A percentile compares a stretch with the other conserved stretches of the same genome.
These are phyloP conservation scores for Calonectria pteridis DNA, from an alignment of 2,329 filamentous ascomycete genomes.

Conservation along the genomic window DNA sequence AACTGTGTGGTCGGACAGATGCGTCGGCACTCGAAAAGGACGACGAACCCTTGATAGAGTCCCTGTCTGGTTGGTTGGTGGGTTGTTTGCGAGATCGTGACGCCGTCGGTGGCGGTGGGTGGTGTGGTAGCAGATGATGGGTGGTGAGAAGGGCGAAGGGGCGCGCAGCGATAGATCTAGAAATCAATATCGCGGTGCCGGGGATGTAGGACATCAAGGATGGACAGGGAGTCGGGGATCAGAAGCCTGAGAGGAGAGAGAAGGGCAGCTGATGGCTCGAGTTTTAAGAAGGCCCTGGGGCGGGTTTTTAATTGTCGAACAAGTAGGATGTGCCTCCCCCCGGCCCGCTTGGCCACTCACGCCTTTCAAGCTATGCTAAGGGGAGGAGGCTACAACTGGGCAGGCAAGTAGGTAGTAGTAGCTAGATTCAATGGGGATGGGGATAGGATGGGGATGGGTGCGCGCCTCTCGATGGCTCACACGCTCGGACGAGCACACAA, in stretches of 20 bases:
- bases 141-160: background rate
- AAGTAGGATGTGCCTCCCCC: conserved; percentile 11
- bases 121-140: conserved; percentile 1
- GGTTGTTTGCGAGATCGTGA: conserved; percentile 17
- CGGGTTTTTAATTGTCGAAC: conserved; percentile 12
- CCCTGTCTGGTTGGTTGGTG: conserved; percentile 9
- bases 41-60: background rate
- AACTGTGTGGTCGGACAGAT: background rate
- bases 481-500: background rate
- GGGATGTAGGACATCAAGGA: background rate
- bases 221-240: background rate
- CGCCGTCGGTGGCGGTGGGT: conserved; percentile 3
- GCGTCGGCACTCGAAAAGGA: background rate
- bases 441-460: conserved; percentile 10
- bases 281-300: conserved; percentile 1
- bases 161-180: background rate
- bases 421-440: background rate
- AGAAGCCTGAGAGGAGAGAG: background rate
- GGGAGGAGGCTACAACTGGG: conserved; percentile 12
- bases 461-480: conserved; percentile 12
- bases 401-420: conserved; percentile 17
- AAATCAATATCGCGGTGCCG: background rate
- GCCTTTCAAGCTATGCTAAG: conserved; percentile 14
- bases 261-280: background rate
- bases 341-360: conserved; percentile 3